These are phyloP conservation scores for Hyaloscypha bicolor DNA, from an alignment of 495 filamentous ascomycete species.

Conservation along the genomic window DNA sequence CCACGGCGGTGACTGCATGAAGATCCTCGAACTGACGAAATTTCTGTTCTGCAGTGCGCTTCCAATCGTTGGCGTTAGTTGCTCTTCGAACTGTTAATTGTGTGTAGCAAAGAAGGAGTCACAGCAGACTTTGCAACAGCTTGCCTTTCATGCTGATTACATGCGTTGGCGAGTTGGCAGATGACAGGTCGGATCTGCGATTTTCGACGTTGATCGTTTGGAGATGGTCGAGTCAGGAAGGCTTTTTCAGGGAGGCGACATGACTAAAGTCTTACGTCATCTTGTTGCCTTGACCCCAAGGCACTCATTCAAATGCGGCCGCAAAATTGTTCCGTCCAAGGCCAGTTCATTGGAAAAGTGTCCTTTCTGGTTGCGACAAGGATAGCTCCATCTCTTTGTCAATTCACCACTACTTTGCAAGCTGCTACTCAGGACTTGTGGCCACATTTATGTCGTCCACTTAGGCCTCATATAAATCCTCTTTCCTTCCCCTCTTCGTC, in stretches of 20 bases:
- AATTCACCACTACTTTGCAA: conserved; percentile 20
- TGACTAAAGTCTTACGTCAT: background rate
- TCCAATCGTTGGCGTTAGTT: conserved; percentile 1
- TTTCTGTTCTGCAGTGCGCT: background rate
- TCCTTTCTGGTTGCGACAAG: conserved; percentile 28
- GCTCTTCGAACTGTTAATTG: conserved; percentile 10
- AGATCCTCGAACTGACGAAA: conserved; percentile 6
- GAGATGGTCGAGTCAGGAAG: background rate
- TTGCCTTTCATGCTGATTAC: background rate
- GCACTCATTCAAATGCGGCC: conserved; percentile 9
- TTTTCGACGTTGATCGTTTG: background rate
- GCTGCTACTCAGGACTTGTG: conserved; percentile 22
- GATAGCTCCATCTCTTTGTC: conserved; percentile 16
- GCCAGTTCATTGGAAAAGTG: conserved; percentile 22
- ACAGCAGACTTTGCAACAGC: background rate
- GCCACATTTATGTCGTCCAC: conserved; percentile 29
- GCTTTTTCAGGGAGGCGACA: background rate
- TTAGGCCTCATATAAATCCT: conserved; percentile 28
- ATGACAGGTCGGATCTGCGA: background rate
- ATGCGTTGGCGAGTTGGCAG: background rate
- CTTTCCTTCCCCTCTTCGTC: conserved; percentile 7
- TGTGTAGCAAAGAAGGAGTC: conserved; percentile 8
- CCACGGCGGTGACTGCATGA: conserved; percentile 8
- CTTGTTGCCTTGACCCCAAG: background rate
- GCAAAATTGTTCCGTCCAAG: conserved; percentile 9